phyloP scores from a whole-genome alignment of 345 rosid species.

The Camelina laxa region DNA sequence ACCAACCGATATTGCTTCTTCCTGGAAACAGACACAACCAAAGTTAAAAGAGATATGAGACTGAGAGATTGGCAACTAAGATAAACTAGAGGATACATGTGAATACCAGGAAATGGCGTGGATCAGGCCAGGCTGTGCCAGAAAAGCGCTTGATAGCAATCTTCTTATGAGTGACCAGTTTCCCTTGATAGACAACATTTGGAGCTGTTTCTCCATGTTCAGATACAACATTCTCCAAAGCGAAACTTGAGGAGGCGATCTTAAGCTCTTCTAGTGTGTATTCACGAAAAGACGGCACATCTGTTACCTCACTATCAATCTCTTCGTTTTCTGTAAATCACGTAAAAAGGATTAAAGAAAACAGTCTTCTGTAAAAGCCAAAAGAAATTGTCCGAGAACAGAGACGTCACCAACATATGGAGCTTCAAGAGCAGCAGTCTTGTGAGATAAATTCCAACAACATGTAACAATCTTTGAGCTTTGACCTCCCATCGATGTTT shows the following conservation, averaged over 20 bases:
- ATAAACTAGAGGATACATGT: background rate
- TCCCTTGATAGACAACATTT: conserved; percentile 84
- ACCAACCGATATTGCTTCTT: conserved; percentile 83
- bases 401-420: conserved; percentile 58
- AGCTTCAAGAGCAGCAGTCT: conserved; percentile 57
- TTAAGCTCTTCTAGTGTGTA: conserved; percentile 71
- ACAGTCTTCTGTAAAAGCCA: conserved; percentile 15
- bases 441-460: conserved; percentile 59
- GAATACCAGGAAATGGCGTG: conserved; percentile 73
- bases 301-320: conserved; percentile 41
- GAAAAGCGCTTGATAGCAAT: conserved; percentile 86
- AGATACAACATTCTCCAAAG: conserved; percentile 78
- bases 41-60: conserved; percentile 1
- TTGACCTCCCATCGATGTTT: conserved; percentile 57
- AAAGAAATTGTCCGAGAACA: background rate
- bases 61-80: background rate
- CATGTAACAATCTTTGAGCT: conserved; percentile 54
- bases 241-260: conserved; percentile 78
- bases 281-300: conserved; percentile 54
- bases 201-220: conserved; percentile 83
- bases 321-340: conserved; percentile 53
- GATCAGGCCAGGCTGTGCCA: conserved; percentile 83
- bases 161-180: conserved; percentile 61
- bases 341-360: background rate
- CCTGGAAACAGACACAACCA: conserved; percentile 46